Evolutionary conservation across 1,284 basidiomycete genomes (phyloP), one percentile per base, ranked within the genome.

Genomic region (Naganishia cerealis): DNA sequence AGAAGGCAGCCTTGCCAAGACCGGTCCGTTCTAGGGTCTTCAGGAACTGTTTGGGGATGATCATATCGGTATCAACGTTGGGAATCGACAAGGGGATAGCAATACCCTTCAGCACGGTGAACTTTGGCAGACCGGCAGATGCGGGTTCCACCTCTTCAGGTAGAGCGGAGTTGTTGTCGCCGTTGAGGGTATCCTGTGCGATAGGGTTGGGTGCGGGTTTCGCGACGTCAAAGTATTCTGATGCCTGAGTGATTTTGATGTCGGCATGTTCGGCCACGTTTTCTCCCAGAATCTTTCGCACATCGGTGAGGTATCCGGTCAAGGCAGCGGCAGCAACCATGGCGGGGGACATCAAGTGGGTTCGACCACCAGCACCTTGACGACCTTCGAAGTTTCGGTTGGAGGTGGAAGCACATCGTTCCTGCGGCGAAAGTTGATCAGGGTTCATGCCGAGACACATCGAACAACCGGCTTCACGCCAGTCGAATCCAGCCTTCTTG

Each of bases 381-480:
- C 85, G 89, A 61, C 94, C 94, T 81, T 97, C 94, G 76, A 97
- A 97, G 83, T 97, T 97, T 71, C 94, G 89, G 82, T 97, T 97
- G 77, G 92, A 95, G 50, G 94, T 97, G 75, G 91, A 94, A 7
- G 94, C 94, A 77, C 94, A 97, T 62, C 94, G 90, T 81, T 97
- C 91, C 57, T 90, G 89, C 3, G 92, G 92, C 43, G 86, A 84
- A 63, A 97, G 85, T 80, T 95, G 92, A 81, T 97, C 94, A 12
- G 94, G 92, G 81, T 97, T 97, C 94, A 97, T 97, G 53, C 93
- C 94, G 71, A 97, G 80, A 81, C 94, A 97, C 94, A 97, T 97
- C 39, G 94, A 97, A 79, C 94, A 97, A 39, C 94, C 94, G 38
- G 94, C 94, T 81, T 97, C 94, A 69, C 94, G 87, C 94, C 93